These are phyloP conservation scores for Mycotypha africana DNA, from an alignment of 371 early-diverging fungal species.

Conservation along the genomic window DNA sequence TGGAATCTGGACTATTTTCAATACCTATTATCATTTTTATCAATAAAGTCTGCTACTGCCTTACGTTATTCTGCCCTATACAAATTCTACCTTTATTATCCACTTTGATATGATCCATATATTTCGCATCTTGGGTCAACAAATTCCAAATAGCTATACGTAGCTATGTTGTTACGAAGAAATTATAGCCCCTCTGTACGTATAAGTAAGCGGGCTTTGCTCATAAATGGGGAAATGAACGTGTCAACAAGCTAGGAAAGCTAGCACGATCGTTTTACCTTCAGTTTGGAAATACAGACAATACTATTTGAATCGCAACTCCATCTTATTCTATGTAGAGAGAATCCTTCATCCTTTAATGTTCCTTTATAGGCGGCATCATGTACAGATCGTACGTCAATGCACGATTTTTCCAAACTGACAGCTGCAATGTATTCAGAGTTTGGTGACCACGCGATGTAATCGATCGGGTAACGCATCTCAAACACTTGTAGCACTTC, in stretches of 20 bases:
- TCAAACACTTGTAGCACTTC: slow-evolving; percentile 59
- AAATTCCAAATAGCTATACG: slow-evolving; percentile 17
- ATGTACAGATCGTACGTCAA: slow-evolving; percentile 58
- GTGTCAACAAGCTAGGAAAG: too few species aligned
- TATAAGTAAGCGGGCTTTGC: too few species aligned
- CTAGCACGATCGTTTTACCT: slow-evolving; percentile 48
- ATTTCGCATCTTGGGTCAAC: slow-evolving; percentile 3
- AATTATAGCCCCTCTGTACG: too few species aligned
- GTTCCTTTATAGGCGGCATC: slow-evolving; percentile 62
- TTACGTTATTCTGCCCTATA: not conserved
- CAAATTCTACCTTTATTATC: slow-evolving; percentile 5
- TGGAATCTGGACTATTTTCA: slow-evolving; percentile 58
- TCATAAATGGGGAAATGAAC: too few species aligned
- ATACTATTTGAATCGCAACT: slow-evolving; percentile 58
- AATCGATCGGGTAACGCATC: slow-evolving; percentile 43
- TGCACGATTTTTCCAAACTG: slow-evolving; percentile 40
- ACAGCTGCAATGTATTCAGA: slow-evolving; percentile 54
- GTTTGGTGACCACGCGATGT: slow-evolving; percentile 66
- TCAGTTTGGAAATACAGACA: slow-evolving; percentile 60
- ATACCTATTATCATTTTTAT: slow-evolving; percentile 49
- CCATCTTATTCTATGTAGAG: slow-evolving; percentile 56
- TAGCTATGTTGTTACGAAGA: slow-evolving; percentile 11
- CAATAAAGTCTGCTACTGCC: too few species aligned
- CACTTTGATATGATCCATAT: slow-evolving; percentile 14
- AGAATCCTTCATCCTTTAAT: slow-evolving; percentile 59